Evolutionary conservation across 1,284 basidiomycete species (phyloP).

Genomic region (Malassezia japonica): DNA sequence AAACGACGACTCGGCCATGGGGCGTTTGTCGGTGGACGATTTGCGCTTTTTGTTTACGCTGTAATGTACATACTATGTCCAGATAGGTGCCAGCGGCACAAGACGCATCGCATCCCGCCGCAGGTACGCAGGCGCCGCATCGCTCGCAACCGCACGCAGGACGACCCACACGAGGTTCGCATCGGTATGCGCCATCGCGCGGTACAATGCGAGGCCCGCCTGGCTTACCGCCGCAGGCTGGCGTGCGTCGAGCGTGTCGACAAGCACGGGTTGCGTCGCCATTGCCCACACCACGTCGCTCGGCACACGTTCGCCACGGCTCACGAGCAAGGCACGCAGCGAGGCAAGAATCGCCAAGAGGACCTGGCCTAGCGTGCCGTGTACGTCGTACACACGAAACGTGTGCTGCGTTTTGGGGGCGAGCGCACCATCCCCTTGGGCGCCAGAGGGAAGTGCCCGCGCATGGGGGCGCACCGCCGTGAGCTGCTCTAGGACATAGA

Average conservation of each 20-base stretch:
- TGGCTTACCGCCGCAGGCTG: conserved; percentile 1
- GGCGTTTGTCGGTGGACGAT: conserved; percentile 42
- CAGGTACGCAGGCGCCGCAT: conserved; percentile 2
- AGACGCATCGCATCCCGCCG: background rate
- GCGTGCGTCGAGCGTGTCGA: conserved; percentile 11
- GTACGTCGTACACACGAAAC: conserved; percentile 1
- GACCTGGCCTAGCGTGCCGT: conserved; percentile 1
- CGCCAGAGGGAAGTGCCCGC: background rate
- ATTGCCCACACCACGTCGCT: conserved; percentile 1
- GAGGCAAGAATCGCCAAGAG: background rate
- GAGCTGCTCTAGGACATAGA: conserved; percentile 11
- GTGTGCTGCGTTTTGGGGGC: background rate
- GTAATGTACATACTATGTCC: conserved; percentile 14
- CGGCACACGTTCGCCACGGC: background rate
- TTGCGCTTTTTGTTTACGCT: conserved; percentile 43
- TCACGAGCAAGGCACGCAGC: background rate
- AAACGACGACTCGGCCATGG: conserved; percentile 46
- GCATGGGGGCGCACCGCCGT: background rate
- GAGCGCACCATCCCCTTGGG: background rate
- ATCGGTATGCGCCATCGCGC: background rate
- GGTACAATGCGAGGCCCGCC: background rate
- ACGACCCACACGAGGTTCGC: conserved; percentile 7
- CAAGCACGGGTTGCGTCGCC: conserved; percentile 4
- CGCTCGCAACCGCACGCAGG: conserved; percentile 1
- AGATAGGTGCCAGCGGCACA: background rate